These are phyloP conservation scores for Bisporella sp. DNA, from an alignment of 2,329 filamentous ascomycete species.

Conservation along the genomic window DNA sequence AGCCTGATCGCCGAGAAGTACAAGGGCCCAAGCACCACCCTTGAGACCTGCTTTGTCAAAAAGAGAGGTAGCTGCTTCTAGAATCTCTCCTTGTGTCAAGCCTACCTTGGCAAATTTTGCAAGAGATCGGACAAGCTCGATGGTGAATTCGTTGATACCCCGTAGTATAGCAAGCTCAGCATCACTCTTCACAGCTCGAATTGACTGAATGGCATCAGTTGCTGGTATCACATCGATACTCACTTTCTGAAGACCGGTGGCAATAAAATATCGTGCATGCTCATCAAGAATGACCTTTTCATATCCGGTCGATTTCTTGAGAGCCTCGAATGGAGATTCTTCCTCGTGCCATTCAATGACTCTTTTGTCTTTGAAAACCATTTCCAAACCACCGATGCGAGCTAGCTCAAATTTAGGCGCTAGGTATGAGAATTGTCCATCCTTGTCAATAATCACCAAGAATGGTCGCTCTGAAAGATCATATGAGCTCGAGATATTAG, in stretches of 20 bases:
- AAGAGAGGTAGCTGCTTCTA: slow-evolving; percentile 44
- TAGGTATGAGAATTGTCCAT: slow-evolving; percentile 50
- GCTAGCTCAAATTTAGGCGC: slow-evolving; percentile 53
- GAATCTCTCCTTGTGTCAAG: slow-evolving; percentile 50
- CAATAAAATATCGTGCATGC: slow-evolving; percentile 56
- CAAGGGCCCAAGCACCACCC: slow-evolving; percentile 53
- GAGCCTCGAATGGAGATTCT: slow-evolving; percentile 52
- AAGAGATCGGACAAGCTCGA: slow-evolving; percentile 52
- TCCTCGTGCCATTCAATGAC: slow-evolving; percentile 52
- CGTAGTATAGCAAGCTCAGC: slow-evolving; percentile 49
- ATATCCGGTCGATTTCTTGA: slow-evolving; percentile 34
- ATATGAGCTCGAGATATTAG: slow-evolving; percentile 50
- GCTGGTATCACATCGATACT: slow-evolving; percentile 49
- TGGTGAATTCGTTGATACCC: slow-evolving; percentile 55
- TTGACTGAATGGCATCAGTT: slow-evolving; percentile 43
- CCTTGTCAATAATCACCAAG: slow-evolving; percentile 43
- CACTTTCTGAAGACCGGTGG: slow-evolving; percentile 43
- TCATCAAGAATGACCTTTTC: slow-evolving; percentile 52
- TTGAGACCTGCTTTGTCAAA: slow-evolving; percentile 35
- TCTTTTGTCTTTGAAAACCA: slow-evolving; percentile 42
- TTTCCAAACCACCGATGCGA: slow-evolving; percentile 48
- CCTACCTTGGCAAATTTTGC: slow-evolving; percentile 43
- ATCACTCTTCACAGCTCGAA: slow-evolving; percentile 49
- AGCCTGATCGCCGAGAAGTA: slow-evolving; percentile 45
- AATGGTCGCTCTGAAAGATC: slow-evolving; percentile 58